A percentile compares a stretch with the other conserved stretches of the same genome.
Conservation (phyloP, 306 rosid species). For the Cucurbita ficifolia region DNA sequence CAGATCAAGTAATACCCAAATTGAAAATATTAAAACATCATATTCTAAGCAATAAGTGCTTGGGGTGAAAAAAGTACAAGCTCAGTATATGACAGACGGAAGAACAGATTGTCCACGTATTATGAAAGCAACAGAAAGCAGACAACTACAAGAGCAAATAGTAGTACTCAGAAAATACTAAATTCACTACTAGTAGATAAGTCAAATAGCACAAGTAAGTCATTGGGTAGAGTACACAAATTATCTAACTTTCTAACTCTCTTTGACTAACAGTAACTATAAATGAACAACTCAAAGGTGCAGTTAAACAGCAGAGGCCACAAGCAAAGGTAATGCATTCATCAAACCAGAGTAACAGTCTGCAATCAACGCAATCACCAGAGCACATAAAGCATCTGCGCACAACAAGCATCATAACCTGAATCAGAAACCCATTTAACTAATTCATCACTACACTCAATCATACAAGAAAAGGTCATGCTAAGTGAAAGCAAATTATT, state of each 20-base stretch:
- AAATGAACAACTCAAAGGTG: slow-evolving; percentile 10
- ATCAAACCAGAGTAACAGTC: slow-evolving; percentile 86
- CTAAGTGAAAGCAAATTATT: background rate
- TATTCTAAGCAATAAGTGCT: background rate
- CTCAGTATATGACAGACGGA: background rate
- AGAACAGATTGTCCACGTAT: background rate
- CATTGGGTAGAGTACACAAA: slow-evolving; percentile 5
- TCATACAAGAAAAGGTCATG: slow-evolving; percentile 15
- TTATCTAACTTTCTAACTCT: slow-evolving; percentile 7
- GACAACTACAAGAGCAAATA: background rate
- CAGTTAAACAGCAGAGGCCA: slow-evolving; percentile 9
- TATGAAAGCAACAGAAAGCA: background rate
- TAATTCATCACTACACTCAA: slow-evolving; percentile 33
- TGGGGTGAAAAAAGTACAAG: background rate
- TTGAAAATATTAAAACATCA: background rate
- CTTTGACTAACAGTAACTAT: background rate
- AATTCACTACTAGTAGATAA: background rate
- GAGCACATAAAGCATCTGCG: slow-evolving; percentile 96
- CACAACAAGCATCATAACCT: slow-evolving; percentile 92
- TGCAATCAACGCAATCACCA: slow-evolving; percentile 96
- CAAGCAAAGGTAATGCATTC: slow-evolving; percentile 41
- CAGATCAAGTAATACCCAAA: background rate
- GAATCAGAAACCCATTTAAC: slow-evolving; percentile 85
- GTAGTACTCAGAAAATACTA: background rate
- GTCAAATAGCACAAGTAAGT: background rate